These are phyloP conservation scores for Pontederia paniculata DNA, from an alignment of 176 grass and related monocot genomes.

Conservation along the genomic window DNA sequence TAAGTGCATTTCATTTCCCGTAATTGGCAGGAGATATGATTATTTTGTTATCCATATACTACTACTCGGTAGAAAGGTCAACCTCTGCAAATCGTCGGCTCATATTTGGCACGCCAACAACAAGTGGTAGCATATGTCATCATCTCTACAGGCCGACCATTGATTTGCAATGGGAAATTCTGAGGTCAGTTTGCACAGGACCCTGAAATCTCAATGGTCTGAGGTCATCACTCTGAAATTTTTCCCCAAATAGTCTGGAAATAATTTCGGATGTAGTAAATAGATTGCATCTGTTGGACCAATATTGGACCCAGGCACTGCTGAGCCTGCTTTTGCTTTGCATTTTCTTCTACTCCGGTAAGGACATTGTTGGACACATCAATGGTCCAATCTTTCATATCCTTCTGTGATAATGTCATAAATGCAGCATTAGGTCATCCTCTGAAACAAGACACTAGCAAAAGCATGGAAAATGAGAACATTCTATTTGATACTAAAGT, in stretches of 20 bases:
- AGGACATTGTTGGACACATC: slow-evolving; percentile 63
- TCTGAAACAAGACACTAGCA: background rate
- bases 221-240: too few species aligned
- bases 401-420: slow-evolving; percentile 37
- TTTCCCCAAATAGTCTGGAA: too few species aligned
- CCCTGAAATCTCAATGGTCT: too few species aligned
- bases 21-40: too few species aligned
- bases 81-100: slow-evolving; percentile 64
- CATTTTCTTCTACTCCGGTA: slow-evolving; percentile 66
- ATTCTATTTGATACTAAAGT: too few species aligned
- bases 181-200: slow-evolving; percentile 47
- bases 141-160: slow-evolving; percentile 90
- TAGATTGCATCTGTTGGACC: too few species aligned
- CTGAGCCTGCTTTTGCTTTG: slow-evolving; percentile 27
- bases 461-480: background rate
- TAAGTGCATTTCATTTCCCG: background rate
- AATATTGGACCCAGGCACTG: too few species aligned
- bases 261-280: too few species aligned
- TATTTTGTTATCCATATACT: background rate
- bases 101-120: slow-evolving; percentile 75
- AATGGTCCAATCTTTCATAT: slow-evolving; percentile 72
- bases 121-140: slow-evolving; percentile 89
- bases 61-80: slow-evolving; percentile 2
- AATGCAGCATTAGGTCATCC: background rate
- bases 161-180: slow-evolving; percentile 82